Evolutionary conservation across 2,329 filamentous ascomycete species (phyloP).

Genomic region (Lecanicillium sp.): DNA sequence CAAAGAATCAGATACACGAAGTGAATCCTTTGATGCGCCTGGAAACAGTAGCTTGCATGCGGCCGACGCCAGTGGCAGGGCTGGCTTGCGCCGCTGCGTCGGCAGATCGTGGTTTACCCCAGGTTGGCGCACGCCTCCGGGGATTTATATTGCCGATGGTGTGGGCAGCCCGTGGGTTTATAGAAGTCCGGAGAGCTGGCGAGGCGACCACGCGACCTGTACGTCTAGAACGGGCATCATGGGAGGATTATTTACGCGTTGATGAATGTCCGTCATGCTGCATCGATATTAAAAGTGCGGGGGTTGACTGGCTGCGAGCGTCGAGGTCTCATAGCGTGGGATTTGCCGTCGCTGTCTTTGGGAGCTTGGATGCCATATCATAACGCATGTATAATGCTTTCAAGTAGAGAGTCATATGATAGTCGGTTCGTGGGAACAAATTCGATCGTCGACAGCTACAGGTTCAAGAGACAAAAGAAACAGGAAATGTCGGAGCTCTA

Average conservation of each 20-base stretch:
- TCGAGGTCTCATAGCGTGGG: background rate
- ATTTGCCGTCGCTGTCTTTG: background rate
- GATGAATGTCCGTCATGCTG: background rate
- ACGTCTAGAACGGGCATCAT: background rate
- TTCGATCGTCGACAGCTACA: background rate
- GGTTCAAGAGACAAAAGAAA: background rate
- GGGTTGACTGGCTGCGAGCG: background rate
- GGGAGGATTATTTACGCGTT: background rate
- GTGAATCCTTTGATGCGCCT: no score
- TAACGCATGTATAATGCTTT: background rate
- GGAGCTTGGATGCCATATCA: no score
- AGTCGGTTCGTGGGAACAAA: no score
- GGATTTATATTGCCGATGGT: background rate
- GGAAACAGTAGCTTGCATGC: background rate
- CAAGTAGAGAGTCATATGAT: background rate
- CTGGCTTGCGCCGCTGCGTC: background rate
- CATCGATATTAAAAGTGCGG: background rate
- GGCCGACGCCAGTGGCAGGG: background rate
- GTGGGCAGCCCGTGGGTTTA: background rate
- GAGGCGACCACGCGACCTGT: background rate
- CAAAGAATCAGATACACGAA: no score
- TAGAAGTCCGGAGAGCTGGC: background rate
- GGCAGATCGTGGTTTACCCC: constrained; percentile 1
- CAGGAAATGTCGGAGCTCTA: constrained; percentile 41
- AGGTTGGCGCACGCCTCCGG: background rate